Conservation (phyloP, 2,329 filamentous ascomycete genomes). For the Zymoseptoria ardabiliae region DNA sequence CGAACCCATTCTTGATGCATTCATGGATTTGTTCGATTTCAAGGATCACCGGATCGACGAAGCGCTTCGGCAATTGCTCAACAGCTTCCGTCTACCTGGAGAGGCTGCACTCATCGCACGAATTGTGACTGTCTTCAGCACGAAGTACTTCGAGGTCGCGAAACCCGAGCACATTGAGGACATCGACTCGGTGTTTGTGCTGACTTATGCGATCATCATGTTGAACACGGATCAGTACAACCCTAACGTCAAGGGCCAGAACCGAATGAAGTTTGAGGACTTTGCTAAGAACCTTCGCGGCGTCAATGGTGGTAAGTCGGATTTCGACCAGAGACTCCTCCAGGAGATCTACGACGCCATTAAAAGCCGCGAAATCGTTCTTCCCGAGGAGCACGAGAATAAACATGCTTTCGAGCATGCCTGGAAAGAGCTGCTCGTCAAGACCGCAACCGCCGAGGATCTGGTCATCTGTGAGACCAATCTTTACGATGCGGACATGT, state of each 20-base stretch:
- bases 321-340: conserved; percentile 79
- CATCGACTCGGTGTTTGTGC: conserved; percentile 79
- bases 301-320: conserved; percentile 67
- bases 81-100: conserved; percentile 86
- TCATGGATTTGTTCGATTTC: conserved; percentile 85
- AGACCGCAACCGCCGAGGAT: conserved; percentile 67
- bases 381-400: conserved; percentile 95
- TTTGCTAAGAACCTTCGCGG: conserved; percentile 87
- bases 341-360: conserved; percentile 86
- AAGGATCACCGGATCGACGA: conserved; percentile 80
- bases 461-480: conserved; percentile 81
- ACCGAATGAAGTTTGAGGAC: conserved; percentile 76
- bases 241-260: conserved; percentile 69
- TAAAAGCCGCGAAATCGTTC: conserved; percentile 85
- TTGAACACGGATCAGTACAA: conserved; percentile 97
- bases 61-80: conserved; percentile 76
- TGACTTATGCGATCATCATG: conserved; percentile 96
- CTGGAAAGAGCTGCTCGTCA: conserved; percentile 88
- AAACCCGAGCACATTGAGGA: conserved; percentile 70
- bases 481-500: conserved; percentile 96
- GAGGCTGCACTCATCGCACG: conserved; percentile 89
- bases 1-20: conserved; percentile 74
- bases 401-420: conserved; percentile 94
- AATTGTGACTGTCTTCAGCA: conserved; percentile 79
- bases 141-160: conserved; percentile 68